Evolutionary conservation across 1,284 basidiomycete species (phyloP), one percentile per base, ranked within the genome.

Genomic region (Phenoliferia sp.): DNA sequence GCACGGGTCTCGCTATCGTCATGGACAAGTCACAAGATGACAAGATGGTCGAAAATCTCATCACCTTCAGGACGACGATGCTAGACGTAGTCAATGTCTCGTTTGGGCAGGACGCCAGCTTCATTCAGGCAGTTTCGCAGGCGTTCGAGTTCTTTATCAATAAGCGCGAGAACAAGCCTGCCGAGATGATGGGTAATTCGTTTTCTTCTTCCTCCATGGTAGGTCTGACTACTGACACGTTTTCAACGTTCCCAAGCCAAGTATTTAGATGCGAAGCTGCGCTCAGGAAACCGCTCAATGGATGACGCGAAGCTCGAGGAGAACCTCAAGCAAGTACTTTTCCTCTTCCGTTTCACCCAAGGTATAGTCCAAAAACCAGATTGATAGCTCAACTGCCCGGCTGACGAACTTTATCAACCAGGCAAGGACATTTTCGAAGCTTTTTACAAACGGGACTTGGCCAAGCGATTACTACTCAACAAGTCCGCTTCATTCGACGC

Each of bases 401-500:
- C 1, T 1, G 35, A 56, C 50, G 39, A 59, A 19, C 4, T 26
- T 10, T 4, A 12, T 10, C 1, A 3, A 4, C 3, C 57, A 75
- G 73, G 75, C 67, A 81, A 81, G 70, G 80, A 81, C 67, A 77
- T 78, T 33, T 97, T 97, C 80, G 88, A 94, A 75, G 90, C 90
- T 35, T 98, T 96, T 80, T 99, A 98, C 80, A 90, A 91, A 77
- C 87, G 90, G 12, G 87, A 88, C 59, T 82, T 99, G 63, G 91
- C 94, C 26, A 96, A 92, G 81, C 85, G 95, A 48, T 78, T 99
- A 64, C 81, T 99, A 48, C 82, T 97, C 26, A 87, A 88, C 74
- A 88, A 88, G 77, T 92, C 89, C 62, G 94, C 95, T 0, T 91
- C 88, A 9, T 88, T 93, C 74, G 94, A 98, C 77, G 89, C 94